Evolutionary conservation across 805 yeast species (phyloP).

Genomic region (Clavispora santaluciae): DNA sequence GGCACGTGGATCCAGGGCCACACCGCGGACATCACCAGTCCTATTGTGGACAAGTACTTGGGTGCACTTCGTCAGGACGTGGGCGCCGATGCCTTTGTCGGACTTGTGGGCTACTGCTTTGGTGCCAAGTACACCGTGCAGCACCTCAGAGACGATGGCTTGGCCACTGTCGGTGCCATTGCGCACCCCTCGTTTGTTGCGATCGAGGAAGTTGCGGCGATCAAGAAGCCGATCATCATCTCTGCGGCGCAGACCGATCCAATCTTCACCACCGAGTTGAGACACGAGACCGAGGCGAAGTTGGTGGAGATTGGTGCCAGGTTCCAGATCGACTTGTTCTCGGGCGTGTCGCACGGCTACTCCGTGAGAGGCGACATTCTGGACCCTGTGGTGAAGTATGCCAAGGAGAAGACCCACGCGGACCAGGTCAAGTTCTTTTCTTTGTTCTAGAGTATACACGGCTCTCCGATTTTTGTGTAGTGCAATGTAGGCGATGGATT

Average conservation of each 20-base stretch:
- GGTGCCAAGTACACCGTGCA: constrained; percentile 72
- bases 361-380: constrained; percentile 71
- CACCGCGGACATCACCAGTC: constrained; percentile 41
- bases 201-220: constrained; percentile 56
- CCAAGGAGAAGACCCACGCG: constrained; percentile 59
- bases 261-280: constrained; percentile 58
- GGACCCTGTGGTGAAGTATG: constrained; percentile 50
- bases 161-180: constrained; percentile 58
- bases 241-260: constrained; percentile 71
- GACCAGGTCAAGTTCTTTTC: constrained; percentile 34
- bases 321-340: constrained; percentile 58
- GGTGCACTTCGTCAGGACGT: constrained; percentile 36
- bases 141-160: constrained; percentile 40
- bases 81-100: constrained; percentile 43
- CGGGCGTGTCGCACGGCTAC: constrained; percentile 72
- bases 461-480: not conserved
- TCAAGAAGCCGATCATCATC: constrained; percentile 62
- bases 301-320: constrained; percentile 44
- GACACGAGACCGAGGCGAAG: constrained; percentile 56
- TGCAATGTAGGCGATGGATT: not conserved
- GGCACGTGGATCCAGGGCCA: constrained; percentile 53
- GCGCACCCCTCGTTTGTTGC: constrained; percentile 82
- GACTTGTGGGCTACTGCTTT: constrained; percentile 72
- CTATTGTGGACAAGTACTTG: constrained; percentile 47
- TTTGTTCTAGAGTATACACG: not conserved